phyloP scores from a whole-genome alignment of 1,284 basidiomycete species.

The Boletellus deceptivus region DNA sequence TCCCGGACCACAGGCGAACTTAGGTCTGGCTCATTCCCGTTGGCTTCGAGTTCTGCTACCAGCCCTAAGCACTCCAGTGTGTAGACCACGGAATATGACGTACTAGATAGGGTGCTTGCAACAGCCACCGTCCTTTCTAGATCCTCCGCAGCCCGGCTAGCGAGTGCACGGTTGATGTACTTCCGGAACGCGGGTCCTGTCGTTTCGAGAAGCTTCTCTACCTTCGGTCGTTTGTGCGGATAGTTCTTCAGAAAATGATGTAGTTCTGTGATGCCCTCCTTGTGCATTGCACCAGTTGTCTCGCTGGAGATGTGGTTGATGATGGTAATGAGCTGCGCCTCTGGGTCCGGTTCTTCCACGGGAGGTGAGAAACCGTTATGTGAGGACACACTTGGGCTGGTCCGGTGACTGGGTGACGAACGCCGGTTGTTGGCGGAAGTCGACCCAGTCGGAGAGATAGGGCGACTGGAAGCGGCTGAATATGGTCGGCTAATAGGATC shows the following conservation, averaged over 20 bases:
- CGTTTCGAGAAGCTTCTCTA: constrained; percentile 82
- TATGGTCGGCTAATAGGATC: constrained; percentile 44
- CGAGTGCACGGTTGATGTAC: constrained; percentile 79
- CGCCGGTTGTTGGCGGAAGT: constrained; percentile 52
- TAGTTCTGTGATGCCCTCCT: constrained; percentile 93
- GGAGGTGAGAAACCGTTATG: constrained; percentile 49
- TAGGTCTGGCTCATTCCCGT: constrained; percentile 33
- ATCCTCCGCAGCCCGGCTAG: constrained; percentile 82
- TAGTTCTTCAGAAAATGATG: constrained; percentile 93
- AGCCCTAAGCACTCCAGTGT: constrained; percentile 16
- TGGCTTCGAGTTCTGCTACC: constrained; percentile 64
- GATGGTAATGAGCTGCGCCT: constrained; percentile 77
- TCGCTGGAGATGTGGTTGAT: constrained; percentile 90
- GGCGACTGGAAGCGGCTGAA: constrained; percentile 60
- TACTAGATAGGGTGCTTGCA: constrained; percentile 74
- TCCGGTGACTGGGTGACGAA: constrained; percentile 59
- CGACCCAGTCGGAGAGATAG: constrained; percentile 60
- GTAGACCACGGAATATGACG: constrained; percentile 29
- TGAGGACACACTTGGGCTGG: constrained; percentile 66
- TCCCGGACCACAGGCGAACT: constrained; percentile 28
- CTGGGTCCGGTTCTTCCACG: constrained; percentile 74
- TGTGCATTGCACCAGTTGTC: constrained; percentile 78
- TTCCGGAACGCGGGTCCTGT: constrained; percentile 82
- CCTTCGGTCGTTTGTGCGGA: constrained; percentile 82
- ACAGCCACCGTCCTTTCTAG: constrained; percentile 75